Conservation (phyloP, 2,329 filamentous ascomycete genomes). For the Pseudogymnoascus sp. region DNA sequence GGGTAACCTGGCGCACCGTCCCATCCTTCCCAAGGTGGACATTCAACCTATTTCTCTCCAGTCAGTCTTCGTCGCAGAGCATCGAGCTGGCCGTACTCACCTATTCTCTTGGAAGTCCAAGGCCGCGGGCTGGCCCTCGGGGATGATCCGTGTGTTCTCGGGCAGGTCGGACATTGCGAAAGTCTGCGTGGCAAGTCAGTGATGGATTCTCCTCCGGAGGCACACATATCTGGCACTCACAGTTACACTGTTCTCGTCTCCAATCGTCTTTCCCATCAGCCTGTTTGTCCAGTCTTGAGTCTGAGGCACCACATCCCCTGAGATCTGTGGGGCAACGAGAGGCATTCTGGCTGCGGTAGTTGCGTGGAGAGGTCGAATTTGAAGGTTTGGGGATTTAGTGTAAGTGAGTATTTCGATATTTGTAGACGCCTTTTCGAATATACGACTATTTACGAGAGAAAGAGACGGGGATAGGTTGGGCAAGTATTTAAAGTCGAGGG, state of each 20-base stretch:
- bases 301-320: slow-evolving; percentile 5
- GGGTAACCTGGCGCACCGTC: not conserved
- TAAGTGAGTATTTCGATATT: not conserved
- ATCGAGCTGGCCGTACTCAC: not conserved
- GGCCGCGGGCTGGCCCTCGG: not conserved
- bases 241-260: not conserved
- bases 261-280: slow-evolving; percentile 4
- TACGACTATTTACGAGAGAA: not conserved
- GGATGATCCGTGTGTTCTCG: not conserved
- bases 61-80: not conserved
- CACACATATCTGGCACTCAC: not conserved
- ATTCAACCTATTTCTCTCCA: not conserved
- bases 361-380: not conserved
- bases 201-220: no score
- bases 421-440: not conserved
- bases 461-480: not conserved
- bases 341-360: not conserved
- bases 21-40: not conserved
- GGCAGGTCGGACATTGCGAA: not conserved
- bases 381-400: not conserved
- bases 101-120: not conserved
- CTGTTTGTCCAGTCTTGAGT: slow-evolving; percentile 5
- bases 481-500: not conserved
- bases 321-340: not conserved
- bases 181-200: not conserved